phyloP scores from a whole-genome alignment of 345 rosid genomes.

The Draba incana region DNA sequence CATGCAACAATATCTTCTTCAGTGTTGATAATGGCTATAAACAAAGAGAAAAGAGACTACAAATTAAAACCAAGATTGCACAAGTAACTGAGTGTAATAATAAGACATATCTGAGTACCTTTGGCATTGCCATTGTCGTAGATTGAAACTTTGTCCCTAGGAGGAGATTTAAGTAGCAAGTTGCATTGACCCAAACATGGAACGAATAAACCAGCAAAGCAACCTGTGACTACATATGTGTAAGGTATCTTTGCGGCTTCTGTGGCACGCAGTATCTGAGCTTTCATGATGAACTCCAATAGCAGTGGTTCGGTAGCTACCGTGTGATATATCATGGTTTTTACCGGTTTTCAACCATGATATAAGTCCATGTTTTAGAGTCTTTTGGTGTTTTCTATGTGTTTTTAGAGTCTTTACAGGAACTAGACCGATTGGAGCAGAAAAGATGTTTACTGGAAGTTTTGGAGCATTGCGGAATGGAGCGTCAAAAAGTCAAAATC shows the following conservation, averaged over 20 bases:
- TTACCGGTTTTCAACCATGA: no score
- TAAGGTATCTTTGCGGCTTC: slow-evolving; percentile 65
- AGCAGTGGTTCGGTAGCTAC: slow-evolving; percentile 55
- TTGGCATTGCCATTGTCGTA: slow-evolving; percentile 57
- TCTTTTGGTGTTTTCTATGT: no score
- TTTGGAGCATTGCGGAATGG: no score
- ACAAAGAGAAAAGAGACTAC: slow-evolving; percentile 3
- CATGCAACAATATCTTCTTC: slow-evolving; percentile 71
- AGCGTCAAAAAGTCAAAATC: no score
- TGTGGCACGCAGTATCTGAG: slow-evolving; percentile 52
- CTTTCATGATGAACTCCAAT: slow-evolving; percentile 51
- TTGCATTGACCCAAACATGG: slow-evolving; percentile 45
- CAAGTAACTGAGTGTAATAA: not conserved
- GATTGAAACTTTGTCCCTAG: slow-evolving; percentile 59
- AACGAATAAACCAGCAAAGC: slow-evolving; percentile 54
- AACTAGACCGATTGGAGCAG: no score
- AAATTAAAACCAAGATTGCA: not conserved
- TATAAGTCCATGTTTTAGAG: no score
- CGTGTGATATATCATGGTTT: no score
- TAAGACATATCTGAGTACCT: slow-evolving; percentile 37
- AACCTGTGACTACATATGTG: slow-evolving; percentile 58
- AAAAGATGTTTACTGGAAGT: no score
- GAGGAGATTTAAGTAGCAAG: slow-evolving; percentile 52
- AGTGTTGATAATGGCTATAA: slow-evolving; percentile 64
- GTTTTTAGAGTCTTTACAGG: no score